Evolutionary conservation across 495 filamentous ascomycete species (phyloP).

Genomic region (Rusavskia elegans): DNA sequence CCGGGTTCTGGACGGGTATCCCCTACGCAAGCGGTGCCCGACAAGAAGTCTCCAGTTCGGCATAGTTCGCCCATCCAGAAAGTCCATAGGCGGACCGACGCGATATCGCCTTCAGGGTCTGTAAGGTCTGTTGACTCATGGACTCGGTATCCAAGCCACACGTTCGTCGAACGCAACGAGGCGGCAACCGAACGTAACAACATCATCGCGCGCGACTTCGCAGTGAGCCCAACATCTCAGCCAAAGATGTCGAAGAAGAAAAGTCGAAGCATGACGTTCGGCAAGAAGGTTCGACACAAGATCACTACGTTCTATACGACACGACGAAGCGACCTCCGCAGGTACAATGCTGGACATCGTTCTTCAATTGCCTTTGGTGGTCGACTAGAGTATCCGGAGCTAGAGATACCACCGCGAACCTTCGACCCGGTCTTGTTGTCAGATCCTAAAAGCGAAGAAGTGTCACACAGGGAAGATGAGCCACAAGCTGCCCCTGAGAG

Average conservation of each 20-base stretch:
- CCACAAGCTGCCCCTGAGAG: neutral
- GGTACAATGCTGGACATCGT: conserved; percentile 7
- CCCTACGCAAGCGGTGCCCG: neutral
- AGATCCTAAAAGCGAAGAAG: neutral
- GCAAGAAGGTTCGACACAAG: conserved; percentile 4
- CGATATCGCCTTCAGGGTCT: neutral
- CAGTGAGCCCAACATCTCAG: neutral
- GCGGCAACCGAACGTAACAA: neutral
- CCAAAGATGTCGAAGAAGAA: conserved; percentile 1
- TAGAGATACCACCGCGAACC: conserved; percentile 4
- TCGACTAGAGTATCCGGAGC: conserved; percentile 10
- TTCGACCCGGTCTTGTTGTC: neutral
- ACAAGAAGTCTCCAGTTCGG: neutral
- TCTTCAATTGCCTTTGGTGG: conserved; percentile 11
- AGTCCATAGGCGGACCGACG: neutral
- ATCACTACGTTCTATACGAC: conserved; percentile 6
- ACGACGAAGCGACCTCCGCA: conserved; percentile 4
- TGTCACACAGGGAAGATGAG: neutral
- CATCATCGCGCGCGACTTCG: conserved; percentile 1
- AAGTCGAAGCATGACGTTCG: conserved; percentile 9
- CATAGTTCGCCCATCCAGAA: neutral
- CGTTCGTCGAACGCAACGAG: neutral
- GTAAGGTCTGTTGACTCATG: neutral
- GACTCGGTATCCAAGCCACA: conserved; percentile 2
- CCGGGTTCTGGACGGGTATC: neutral